Evolutionary conservation across 768 basidiomycete genomes (phyloP).

Genomic region (Lactarius psammicola): DNA sequence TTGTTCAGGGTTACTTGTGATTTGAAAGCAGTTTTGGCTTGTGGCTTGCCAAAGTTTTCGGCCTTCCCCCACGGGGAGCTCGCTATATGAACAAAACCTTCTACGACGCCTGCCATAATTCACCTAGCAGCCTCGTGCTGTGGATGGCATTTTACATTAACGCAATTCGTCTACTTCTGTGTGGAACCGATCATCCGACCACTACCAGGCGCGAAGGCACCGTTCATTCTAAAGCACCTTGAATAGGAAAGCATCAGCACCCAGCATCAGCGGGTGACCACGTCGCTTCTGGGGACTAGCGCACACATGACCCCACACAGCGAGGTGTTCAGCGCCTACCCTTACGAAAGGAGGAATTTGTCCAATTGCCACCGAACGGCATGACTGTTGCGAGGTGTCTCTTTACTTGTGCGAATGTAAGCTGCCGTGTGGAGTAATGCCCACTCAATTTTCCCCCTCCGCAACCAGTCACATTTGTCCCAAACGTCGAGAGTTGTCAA

Average conservation of each 20-base stretch:
- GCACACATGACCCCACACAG: conserved; percentile 19
- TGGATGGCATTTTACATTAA: conserved; percentile 2
- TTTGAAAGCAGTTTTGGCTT: conserved; percentile 10
- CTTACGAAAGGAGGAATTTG: conserved; percentile 15
- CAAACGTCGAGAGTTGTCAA: conserved; percentile 3
- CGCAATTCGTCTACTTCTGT: conserved; percentile 5
- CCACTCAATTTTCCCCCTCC: conserved; percentile 5
- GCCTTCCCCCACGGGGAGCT: conserved; percentile 8
- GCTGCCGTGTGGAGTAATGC: conserved; percentile 7
- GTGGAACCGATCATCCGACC: conserved; percentile 5
- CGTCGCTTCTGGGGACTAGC: not conserved
- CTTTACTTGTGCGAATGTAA: conserved; percentile 14
- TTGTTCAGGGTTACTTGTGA: conserved; percentile 12
- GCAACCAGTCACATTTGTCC: conserved; percentile 12
- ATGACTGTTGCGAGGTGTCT: not conserved
- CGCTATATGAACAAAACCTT: conserved; percentile 8
- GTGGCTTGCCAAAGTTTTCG: conserved; percentile 1
- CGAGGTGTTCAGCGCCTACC: not conserved
- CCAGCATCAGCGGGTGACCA: conserved; percentile 1
- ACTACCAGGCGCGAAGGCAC: conserved; percentile 8
- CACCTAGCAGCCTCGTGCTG: conserved; percentile 13
- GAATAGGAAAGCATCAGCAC: not conserved
- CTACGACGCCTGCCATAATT: conserved; percentile 6
- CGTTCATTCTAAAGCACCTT: not conserved
- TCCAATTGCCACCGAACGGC: conserved; percentile 8